phyloP scores from a whole-genome alignment of 2,329 filamentous ascomycete genomes.

The Talaromyces sp. region DNA sequence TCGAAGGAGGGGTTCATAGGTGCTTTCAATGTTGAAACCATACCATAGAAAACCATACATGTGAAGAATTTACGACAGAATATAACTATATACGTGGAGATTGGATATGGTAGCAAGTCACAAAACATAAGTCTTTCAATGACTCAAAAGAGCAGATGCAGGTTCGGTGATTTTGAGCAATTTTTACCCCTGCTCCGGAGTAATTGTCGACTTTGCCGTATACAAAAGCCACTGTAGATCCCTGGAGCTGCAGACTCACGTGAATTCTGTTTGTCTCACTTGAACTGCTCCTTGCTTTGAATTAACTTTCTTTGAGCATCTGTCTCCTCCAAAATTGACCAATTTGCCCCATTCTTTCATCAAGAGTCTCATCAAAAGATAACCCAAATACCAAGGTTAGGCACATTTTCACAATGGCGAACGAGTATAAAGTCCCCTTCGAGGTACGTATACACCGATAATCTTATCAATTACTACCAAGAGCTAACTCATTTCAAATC shows the following conservation, averaged over 20 bases:
- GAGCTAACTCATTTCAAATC: not conserved
- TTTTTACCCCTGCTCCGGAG: not conserved
- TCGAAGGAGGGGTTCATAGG: not conserved
- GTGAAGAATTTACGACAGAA: no score
- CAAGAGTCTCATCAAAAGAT: not conserved
- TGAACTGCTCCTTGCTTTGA: not conserved
- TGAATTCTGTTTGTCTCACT: not conserved
- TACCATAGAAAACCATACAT: not conserved
- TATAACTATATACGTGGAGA: no score
- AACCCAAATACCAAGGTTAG: not conserved
- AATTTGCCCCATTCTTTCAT: not conserved
- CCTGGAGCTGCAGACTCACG: not conserved
- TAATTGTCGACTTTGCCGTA: not conserved
- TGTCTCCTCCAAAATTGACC: not conserved
- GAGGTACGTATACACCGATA: constrained; percentile 23
- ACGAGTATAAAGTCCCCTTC: constrained; percentile 35
- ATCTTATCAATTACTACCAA: not conserved
- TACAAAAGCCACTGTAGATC: not conserved
- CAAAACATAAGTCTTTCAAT: not conserved
- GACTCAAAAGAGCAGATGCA: not conserved
- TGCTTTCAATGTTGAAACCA: not conserved
- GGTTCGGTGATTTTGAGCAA: not conserved
- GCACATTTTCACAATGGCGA: constrained; percentile 23
- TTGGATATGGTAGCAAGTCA: not conserved
- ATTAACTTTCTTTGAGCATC: not conserved